phyloP scores from a whole-genome alignment of 2,329 filamentous ascomycete species.

The Penicillium olsonii region DNA sequence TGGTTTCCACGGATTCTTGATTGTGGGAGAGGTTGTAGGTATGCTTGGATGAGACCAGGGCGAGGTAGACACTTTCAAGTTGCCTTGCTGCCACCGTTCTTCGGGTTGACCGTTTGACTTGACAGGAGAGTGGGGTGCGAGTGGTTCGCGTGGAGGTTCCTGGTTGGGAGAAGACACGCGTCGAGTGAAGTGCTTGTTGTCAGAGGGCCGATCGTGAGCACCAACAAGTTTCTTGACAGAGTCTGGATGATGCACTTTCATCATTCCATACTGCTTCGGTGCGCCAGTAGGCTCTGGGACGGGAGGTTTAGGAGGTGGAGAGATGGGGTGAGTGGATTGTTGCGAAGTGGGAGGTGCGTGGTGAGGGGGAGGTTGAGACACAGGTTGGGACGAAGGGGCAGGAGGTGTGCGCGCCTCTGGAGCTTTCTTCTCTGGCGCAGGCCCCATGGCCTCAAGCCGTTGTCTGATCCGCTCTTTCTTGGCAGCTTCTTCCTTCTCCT shows the following conservation, averaged over 20 bases:
- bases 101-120: not conserved
- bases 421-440: constrained; percentile 40
- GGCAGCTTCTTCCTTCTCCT: constrained; percentile 58
- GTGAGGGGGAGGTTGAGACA: constrained; percentile 19
- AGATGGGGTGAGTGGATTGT: constrained; percentile 28
- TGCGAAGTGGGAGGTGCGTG: constrained; percentile 6
- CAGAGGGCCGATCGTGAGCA: constrained; percentile 36
- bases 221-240: constrained; percentile 50
- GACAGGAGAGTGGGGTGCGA: constrained; percentile 21
- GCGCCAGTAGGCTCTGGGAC: constrained; percentile 59
- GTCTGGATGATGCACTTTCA: constrained; percentile 62
- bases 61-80: constrained; percentile 38
- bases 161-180: constrained; percentile 34
- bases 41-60: constrained; percentile 42
- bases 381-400: constrained; percentile 19
- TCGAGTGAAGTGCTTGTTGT: constrained; percentile 34
- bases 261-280: constrained; percentile 62
- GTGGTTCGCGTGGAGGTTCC: constrained; percentile 30
- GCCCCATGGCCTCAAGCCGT: constrained; percentile 57
- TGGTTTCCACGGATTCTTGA: constrained; percentile 61
- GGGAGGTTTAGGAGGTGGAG: constrained; percentile 60
- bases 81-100: constrained; percentile 27
- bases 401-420: constrained; percentile 32
- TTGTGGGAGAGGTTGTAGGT: constrained; percentile 32
- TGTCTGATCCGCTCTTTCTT: constrained; percentile 59